Conservation (phyloP, 805 yeast genomes). For the Metschnikowia cerradonensis region DNA sequence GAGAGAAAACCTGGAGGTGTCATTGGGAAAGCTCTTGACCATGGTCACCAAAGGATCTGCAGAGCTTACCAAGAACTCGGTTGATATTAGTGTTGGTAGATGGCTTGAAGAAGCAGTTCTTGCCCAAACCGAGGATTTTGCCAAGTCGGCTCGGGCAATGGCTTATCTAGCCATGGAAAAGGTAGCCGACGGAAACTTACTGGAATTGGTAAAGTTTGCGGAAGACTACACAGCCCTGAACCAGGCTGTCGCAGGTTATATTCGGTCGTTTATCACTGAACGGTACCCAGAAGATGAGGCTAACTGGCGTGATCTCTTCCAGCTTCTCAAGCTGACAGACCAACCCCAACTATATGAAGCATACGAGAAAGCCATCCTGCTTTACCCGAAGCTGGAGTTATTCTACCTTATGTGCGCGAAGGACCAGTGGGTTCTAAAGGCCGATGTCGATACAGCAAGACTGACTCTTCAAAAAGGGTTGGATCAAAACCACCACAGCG, state of each 20-base stretch:
- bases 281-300: slow-evolving; percentile 43
- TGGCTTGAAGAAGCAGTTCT: slow-evolving; percentile 58
- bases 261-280: slow-evolving; percentile 44
- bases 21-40: slow-evolving; percentile 43
- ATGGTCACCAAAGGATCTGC: slow-evolving; percentile 47
- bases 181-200: slow-evolving; percentile 20
- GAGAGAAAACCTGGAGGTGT: slow-evolving; percentile 42
- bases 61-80: slow-evolving; percentile 30
- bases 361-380: slow-evolving; percentile 51
- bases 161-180: slow-evolving; percentile 37
- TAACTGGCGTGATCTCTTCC: slow-evolving; percentile 48
- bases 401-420: slow-evolving; percentile 70
- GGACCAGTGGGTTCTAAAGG: slow-evolving; percentile 52
- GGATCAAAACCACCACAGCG: slow-evolving; percentile 39
- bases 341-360: slow-evolving; percentile 21
- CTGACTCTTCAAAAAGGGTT: slow-evolving; percentile 49
- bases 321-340: slow-evolving; percentile 24
- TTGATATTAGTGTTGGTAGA: slow-evolving; percentile 24
- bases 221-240: slow-evolving; percentile 22
- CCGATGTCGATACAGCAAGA: slow-evolving; percentile 51
- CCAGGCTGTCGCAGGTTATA: slow-evolving; percentile 38
- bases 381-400: slow-evolving; percentile 46
- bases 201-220: slow-evolving; percentile 29
- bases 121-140: slow-evolving; percentile 47
- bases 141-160: slow-evolving; percentile 51